A percentile compares a stretch with the other conserved stretches of the same genome.
These are phyloP conservation scores for Sclerotinia minor DNA, from an alignment of 2,329 filamentous ascomycete species.

Conservation along the genomic window DNA sequence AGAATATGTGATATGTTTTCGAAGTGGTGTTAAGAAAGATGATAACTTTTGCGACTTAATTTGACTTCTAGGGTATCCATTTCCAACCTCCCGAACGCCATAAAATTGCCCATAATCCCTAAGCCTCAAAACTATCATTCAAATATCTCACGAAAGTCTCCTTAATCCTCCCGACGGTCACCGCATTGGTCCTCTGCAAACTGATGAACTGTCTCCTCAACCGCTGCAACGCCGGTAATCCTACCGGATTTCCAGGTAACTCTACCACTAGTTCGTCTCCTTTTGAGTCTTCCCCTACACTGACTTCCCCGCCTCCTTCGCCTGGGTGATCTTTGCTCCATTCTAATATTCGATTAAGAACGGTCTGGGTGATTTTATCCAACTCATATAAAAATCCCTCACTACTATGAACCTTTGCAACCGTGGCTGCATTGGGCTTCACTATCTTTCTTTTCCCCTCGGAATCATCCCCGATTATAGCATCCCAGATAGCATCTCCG, in stretches of 20 bases:
- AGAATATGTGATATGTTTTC: neutral
- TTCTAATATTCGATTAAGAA: constrained; percentile 68
- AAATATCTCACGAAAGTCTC: constrained; percentile 67
- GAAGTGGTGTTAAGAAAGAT: neutral
- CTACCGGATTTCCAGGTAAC: constrained; percentile 65
- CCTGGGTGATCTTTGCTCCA: constrained; percentile 64
- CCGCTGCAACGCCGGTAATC: constrained; percentile 74
- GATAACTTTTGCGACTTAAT: neutral
- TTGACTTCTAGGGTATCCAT: constrained; percentile 28
- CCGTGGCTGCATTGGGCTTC: constrained; percentile 73
- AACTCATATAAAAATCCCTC: constrained; percentile 77
- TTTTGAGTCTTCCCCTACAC: constrained; percentile 32
- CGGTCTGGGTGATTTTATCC: constrained; percentile 75
- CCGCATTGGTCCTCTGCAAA: constrained; percentile 69
- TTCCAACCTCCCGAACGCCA: constrained; percentile 24
- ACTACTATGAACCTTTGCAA: constrained; percentile 62
- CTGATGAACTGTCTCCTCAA: constrained; percentile 75
- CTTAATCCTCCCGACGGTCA: constrained; percentile 55
- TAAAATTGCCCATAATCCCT: neutral
- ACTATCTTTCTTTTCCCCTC: constrained; percentile 64
- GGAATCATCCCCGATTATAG: constrained; percentile 58
- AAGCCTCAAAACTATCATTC: constrained; percentile 60
- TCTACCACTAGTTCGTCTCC: constrained; percentile 58
- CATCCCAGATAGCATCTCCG: constrained; percentile 73
- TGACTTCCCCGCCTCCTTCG: constrained; percentile 61